These are phyloP conservation scores for Peronospora farinosa DNA, from an alignment of 352 stramenopile genomes.

Conservation along the genomic window DNA sequence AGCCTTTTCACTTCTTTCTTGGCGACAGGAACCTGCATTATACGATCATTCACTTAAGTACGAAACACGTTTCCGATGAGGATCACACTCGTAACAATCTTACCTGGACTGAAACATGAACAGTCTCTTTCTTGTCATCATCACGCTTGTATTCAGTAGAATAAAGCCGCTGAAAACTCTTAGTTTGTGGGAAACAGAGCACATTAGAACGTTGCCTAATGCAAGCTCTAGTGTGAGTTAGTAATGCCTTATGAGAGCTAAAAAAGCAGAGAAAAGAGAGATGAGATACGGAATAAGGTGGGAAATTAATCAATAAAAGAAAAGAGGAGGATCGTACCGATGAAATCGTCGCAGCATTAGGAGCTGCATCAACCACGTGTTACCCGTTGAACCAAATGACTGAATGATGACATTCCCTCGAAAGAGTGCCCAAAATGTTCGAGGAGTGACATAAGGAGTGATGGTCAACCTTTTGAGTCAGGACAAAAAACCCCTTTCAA, in stretches of 20 bases:
- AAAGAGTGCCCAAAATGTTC: neutral
- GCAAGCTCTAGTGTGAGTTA: constrained; percentile 7
- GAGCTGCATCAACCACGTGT: constrained; percentile 5
- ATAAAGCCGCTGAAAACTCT: constrained; percentile 19
- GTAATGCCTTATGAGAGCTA: constrained; percentile 15
- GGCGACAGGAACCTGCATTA: constrained; percentile 2
- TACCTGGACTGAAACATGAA: constrained; percentile 6
- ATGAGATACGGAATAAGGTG: neutral
- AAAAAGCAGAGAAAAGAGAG: neutral
- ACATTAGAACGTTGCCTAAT: neutral
- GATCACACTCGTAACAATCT: neutral
- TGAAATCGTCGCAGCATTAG: constrained; percentile 22
- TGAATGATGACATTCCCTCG: neutral
- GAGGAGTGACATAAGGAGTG: neutral
- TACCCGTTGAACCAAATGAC: neutral
- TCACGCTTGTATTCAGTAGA: constrained; percentile 15
- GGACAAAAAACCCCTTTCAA: no score
- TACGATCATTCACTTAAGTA: constrained; percentile 5
- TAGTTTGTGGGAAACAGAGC: neutral
- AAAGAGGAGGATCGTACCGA: constrained; percentile 7
- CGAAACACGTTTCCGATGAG: neutral
- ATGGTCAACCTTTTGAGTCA: neutral
- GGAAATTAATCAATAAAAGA: neutral
- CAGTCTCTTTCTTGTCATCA: constrained; percentile 12
- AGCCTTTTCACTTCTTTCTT: constrained; percentile 38